Evolutionary conservation across 1,284 basidiomycete species (phyloP), one percentile per base, ranked within the genome.

Genomic region (Pseudozyma thailandica): DNA sequence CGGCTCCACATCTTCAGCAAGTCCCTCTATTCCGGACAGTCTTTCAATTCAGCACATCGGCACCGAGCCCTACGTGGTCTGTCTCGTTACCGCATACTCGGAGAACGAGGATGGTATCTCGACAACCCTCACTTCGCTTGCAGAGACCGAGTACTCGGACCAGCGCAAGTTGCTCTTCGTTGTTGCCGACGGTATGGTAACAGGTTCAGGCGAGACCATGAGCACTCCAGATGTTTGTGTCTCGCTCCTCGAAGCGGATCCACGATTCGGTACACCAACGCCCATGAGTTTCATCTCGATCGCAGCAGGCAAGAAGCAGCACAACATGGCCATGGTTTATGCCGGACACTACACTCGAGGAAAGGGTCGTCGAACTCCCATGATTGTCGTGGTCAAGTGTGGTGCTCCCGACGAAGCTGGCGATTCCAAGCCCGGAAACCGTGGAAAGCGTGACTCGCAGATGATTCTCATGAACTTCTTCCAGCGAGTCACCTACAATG

Each of bases 391-490:
- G 51, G 95, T 98, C 84, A 99, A 99, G 85, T 98, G 95, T 81
- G 95, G 96, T 37, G 93, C 90, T 48, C 91, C 92, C 77, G 84
- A 85, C 4, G 85, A 85, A 49, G 86, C 86, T 15, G 85, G 85
- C 10, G 93, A 94, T 68, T 91, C 90, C 85, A 99, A 98, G 83
- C 93, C 95, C 2, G 96, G 96, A 16, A 99, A 99, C 85, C 88
- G 96, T 74, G 96, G 96, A 74, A 99, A 99, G 84, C 91, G 96
- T 50, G 96, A 99, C 85, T 94, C 93, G 84, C 96, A 98, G 83
- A 90, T 99, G 78, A 92, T 99, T 78, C 87, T 99, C 75, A 98
- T 99, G 95, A 97, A 97, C 86, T 99, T 99, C 84, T 97, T 98
- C 86, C 94, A 93, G 52, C 90, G 92, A 45, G 94, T 98, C 78